phyloP scores from a whole-genome alignment of 2,329 filamentous ascomycete species.

The Diaporthe destruens region DNA sequence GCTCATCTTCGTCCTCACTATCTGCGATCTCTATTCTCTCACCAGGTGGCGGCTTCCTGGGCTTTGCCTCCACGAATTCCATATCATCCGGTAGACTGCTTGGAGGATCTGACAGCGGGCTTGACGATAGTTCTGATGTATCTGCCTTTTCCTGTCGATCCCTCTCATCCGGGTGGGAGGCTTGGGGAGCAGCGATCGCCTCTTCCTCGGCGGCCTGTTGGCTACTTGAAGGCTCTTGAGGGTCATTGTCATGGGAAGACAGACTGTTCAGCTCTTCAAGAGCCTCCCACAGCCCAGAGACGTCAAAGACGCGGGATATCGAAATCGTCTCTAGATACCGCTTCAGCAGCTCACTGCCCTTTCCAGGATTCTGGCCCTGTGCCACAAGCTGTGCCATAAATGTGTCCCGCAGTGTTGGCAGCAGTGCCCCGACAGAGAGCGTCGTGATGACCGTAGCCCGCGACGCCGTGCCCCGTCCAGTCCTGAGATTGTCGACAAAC shows the following conservation, averaged over 20 bases:
- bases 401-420: conserved; percentile 57
- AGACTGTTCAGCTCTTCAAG: conserved; percentile 61
- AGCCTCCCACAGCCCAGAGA: conserved; percentile 70
- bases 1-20: conserved; percentile 56
- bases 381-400: conserved; percentile 52
- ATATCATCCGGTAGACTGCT: conserved; percentile 35
- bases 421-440: conserved; percentile 55
- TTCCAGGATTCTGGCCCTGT: conserved; percentile 39
- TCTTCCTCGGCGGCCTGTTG: conserved; percentile 1
- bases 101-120: conserved; percentile 38
- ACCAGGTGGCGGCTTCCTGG: conserved; percentile 13
- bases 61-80: conserved; percentile 5
- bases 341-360: conserved; percentile 47
- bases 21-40: conserved; percentile 51
- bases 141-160: neutral
- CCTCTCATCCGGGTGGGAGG: neutral
- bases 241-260: neutral
- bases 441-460: conserved; percentile 63
- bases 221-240: conserved; percentile 17
- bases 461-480: conserved; percentile 27
- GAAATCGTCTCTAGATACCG: conserved; percentile 62
- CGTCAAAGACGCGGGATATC: conserved; percentile 69
- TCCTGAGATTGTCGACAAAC: conserved; percentile 48
- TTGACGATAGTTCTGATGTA: conserved; percentile 4
- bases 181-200: no score